Evolutionary conservation across 2,329 filamentous ascomycete species (phyloP), one percentile per base, ranked within the genome.

Genomic region (Cladosporium phlei): DNA sequence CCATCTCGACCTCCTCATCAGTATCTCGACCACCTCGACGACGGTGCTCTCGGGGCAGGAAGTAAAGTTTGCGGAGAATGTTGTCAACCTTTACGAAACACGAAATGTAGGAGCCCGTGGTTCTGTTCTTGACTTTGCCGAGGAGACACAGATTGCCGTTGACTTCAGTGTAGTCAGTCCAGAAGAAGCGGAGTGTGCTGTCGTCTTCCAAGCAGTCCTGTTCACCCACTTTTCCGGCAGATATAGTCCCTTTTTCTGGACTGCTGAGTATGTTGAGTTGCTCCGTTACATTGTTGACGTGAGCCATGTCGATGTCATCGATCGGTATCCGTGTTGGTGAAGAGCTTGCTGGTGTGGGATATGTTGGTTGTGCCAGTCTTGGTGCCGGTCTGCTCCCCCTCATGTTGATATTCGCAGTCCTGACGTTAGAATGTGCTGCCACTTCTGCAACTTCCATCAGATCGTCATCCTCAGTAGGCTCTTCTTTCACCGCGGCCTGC

Each of bases 61-160:
- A 98, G 67, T 84, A 98, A 0, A 98, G 76, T 62, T 95, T 97
- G 50, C 93, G 81, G 45, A 95, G 68, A 50, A 98, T 86, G 56
- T 96, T 96, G 72, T 98, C 90, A 16, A 98, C 75, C 66, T 97
- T 97, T 65, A 96, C 79, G 60, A 98, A 97, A 59, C 89, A 94
- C 68, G 93, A 98, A 50, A 89, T 85, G 62, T 87, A 90, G 33
- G 75, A 74, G 42, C 79, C 82, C 1, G 80, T 87, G 59, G 82
- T 85, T 66, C 90, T 95, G 70, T 96, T 89, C 59, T 89, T 82
- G 19, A 96, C 91, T 64, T 98, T 98, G 53, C 93, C 93, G 62
- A 98, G 97, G 9, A 98, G 77, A 65, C 89, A 97, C 8, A 98
- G 73, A 56, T 83, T 93, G 49, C 91, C 91, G 59, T 90, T 89